These are phyloP conservation scores for Dothideomycetes sp. DNA, from an alignment of 2,329 filamentous ascomycete species.

Conservation along the genomic window DNA sequence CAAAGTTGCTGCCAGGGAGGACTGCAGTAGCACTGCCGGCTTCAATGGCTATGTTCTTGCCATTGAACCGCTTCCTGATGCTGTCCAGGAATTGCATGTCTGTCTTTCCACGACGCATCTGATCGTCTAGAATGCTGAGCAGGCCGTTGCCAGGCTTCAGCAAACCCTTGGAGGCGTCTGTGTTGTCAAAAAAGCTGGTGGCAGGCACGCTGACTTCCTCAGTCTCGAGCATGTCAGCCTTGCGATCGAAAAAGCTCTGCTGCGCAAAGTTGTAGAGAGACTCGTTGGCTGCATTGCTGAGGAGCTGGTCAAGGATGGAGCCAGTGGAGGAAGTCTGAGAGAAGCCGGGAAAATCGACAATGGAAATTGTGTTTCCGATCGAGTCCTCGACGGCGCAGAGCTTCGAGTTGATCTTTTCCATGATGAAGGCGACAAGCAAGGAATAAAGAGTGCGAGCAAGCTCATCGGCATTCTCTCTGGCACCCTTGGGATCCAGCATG, in stretches of 20 bases:
- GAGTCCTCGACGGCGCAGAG: conserved; percentile 79
- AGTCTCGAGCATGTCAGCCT: conserved; percentile 83
- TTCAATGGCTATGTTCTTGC: conserved; percentile 82
- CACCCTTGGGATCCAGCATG: conserved; percentile 88
- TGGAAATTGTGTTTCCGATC: conserved; percentile 85
- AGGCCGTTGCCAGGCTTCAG: conserved; percentile 88
- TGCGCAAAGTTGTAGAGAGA: conserved; percentile 86
- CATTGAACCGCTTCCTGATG: conserved; percentile 82
- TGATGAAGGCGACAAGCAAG: conserved; percentile 83
- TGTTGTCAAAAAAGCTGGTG: conserved; percentile 97
- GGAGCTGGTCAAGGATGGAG: conserved; percentile 78
- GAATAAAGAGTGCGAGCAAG: conserved; percentile 88
- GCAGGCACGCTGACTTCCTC: conserved; percentile 85
- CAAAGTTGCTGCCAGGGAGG: conserved; percentile 80
- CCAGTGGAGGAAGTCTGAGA: conserved; percentile 72
- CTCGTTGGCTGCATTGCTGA: conserved; percentile 90
- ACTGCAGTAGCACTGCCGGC: conserved; percentile 65
- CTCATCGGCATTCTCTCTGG: conserved; percentile 85
- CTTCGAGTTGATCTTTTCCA: conserved; percentile 84
- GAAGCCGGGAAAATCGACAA: conserved; percentile 95
- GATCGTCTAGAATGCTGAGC: conserved; percentile 89
- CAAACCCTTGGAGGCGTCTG: conserved; percentile 82
- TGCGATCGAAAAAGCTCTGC: conserved; percentile 91
- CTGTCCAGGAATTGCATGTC: conserved; percentile 88
- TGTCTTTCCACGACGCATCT: conserved; percentile 77